These are phyloP conservation scores for Aspergillus affinis DNA, from an alignment of 495 filamentous ascomycete species.

Conservation along the genomic window DNA sequence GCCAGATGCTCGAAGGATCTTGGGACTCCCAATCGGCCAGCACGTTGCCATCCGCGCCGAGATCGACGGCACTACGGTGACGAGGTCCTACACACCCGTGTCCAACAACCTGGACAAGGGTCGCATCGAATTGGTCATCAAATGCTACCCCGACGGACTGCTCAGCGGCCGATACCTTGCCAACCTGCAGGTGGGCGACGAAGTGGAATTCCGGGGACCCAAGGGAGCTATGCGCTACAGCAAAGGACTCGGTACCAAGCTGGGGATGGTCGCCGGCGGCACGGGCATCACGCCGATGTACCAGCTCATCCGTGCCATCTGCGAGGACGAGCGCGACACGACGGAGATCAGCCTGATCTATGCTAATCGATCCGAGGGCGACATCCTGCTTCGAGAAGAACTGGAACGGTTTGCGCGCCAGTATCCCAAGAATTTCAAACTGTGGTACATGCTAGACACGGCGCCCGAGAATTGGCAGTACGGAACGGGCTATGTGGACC, in stretches of 20 bases:
- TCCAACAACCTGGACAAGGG: slow-evolving; percentile 53
- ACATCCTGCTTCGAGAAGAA: slow-evolving; percentile 44
- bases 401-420: slow-evolving; percentile 45
- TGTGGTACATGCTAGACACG: slow-evolving; percentile 45
- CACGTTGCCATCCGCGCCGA: slow-evolving; percentile 49
- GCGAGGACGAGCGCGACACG: slow-evolving; percentile 46
- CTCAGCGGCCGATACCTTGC: slow-evolving; percentile 49
- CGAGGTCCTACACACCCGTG: slow-evolving; percentile 51
- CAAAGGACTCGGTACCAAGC: slow-evolving; percentile 26
- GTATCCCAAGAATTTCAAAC: slow-evolving; percentile 40
- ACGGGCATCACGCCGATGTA: slow-evolving; percentile 60
- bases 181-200: slow-evolving; percentile 40
- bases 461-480: slow-evolving; percentile 26
- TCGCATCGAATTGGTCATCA: slow-evolving; percentile 47
- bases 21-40: slow-evolving; percentile 55
- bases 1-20: slow-evolving; percentile 34
- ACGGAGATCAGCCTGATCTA: slow-evolving; percentile 50
- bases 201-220: slow-evolving; percentile 48
- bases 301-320: slow-evolving; percentile 53
- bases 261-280: slow-evolving; percentile 54
- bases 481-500: slow-evolving; percentile 26
- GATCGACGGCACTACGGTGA: slow-evolving; percentile 41
- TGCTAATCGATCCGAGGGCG: slow-evolving; percentile 39
- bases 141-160: slow-evolving; percentile 47
- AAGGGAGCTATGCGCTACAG: slow-evolving; percentile 49